Base-by-base conservation (phyloP, 164 flowering plant genomes). In the Macadamia integrifolia region DNA sequence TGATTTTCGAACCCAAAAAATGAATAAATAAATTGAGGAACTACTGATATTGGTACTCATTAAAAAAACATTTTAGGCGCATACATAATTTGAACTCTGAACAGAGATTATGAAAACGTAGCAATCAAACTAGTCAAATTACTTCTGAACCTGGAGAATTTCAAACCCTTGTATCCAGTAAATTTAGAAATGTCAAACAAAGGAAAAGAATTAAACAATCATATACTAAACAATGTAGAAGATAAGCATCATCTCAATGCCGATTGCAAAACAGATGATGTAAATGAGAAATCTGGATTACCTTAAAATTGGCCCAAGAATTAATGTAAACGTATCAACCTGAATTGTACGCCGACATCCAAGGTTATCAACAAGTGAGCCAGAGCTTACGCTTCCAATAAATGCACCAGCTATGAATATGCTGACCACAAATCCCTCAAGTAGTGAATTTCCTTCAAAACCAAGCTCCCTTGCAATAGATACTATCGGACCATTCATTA, bases 391-490 rank as follows among this genome's bases (percentile, higher is more conserved):
- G 76, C 97, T 85, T 62, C 97, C 97, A 72, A 88, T 63, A 71
- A 91, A 89, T 44, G 94, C 97, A 76, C 97, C 94, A 68, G 74
- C 85, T 18, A 88, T 87, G 73, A 88, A 91, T 74, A 91, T 91
- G 85, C 97, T 91, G 64, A 91, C 92, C 30, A 88, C 93, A 70
- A 91, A 88, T 43, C 97, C 97, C 75, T 91, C 92, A 69, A 85
- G 82, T 49, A 86, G 76, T 60, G 94, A 63, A 73, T 86, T 83
- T 43, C 94, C 97, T 69, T 87, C 94, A 75, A 91, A 91, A 23
- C 90, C 91, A 66, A 91, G 91, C 74, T 88, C 94, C 40, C 73
- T 77, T 35, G 97, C 92, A 66, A 91, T 68, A 9, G 88, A 84
- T 35, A 88, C 80, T 74, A 88, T 84, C 3, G 97, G 92, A 31